Base-by-base conservation (phyloP, 2,329 filamentous ascomycete genomes). In the Calycina marina region DNA sequence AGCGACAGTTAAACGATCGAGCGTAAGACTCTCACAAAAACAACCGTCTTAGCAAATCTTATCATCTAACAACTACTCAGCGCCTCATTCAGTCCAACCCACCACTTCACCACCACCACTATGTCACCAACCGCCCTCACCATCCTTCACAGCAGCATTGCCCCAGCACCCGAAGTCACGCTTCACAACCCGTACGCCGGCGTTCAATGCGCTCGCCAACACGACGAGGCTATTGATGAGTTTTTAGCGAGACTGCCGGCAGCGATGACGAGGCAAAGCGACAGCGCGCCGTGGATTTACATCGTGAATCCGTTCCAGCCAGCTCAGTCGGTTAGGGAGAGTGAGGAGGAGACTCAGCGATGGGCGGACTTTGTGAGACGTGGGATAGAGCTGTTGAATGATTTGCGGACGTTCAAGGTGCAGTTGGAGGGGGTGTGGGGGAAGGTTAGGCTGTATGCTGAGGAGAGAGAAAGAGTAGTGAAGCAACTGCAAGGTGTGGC, bases 161-260 rank as follows among this genome's bases (percentile, higher is more conserved):
- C 30, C 12, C 35, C 20, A 27, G 6, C 13, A 25, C 25, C 38
- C 15, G 31, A 41, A 11, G 30, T 40, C 5, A 40, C 32, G 16
- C 35, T 69, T 2, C 63, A 71, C 54, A 80, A 82, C 47, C 63
- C 65, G 2, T 73, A 72, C 42, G 62, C 69, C 35, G 69, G 67
- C 18, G 36, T 62, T 1, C 32, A 52, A 1, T 52, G 47, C 39
- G 73, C 68, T 15, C 73, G 76, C 60, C 77, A 78, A 50, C 60
- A 75, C 16, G 58, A 58, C 1, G 80, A 86, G 49, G 67, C 66
- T 0, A 56, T 79, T 1, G 54, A 68, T 5, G 63, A 67, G 1
- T 92, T 93, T 44, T 55, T 90, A 2, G 38, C 56, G 6, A 72
- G 82, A 6, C 60, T 86, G 0, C 77, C 77, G 0, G 80, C 83